Conservation (phyloP, 306 rosid species). For the Corylus heterophylla region DNA sequence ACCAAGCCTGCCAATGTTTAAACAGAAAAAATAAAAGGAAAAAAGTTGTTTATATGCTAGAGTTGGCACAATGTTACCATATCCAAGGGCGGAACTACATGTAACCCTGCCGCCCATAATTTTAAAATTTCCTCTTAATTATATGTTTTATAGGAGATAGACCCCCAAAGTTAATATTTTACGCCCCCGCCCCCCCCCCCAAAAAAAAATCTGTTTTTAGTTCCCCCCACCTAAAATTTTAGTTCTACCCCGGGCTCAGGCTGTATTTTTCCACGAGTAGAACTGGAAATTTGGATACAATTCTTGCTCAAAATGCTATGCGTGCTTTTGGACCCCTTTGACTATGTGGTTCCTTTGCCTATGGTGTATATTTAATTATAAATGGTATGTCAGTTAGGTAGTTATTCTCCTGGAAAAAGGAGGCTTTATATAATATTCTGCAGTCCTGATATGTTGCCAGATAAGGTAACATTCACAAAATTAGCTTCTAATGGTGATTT, state of each 20-base stretch:
- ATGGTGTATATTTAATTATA: neutral
- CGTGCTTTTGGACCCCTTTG: neutral
- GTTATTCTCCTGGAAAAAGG: conserved; percentile 15
- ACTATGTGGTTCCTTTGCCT: neutral
- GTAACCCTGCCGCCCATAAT: no score
- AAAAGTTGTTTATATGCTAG: neutral
- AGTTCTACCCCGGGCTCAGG: neutral
- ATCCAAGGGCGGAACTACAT: no score
- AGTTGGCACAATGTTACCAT: no score
- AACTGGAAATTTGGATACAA: neutral
- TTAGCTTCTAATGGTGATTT: conserved; percentile 3
- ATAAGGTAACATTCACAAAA: conserved; percentile 1
- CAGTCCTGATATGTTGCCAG: neutral
- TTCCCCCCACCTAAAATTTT: no score
- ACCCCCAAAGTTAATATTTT: no score
- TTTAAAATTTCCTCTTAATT: no score
- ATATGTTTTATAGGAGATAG: no score
- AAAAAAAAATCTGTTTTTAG: no score
- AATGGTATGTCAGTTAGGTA: conserved; percentile 5
- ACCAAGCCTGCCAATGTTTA: neutral
- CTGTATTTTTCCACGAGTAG: neutral
- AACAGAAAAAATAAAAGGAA: neutral
- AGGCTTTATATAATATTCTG: conserved; percentile 10
- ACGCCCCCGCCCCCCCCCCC: no score
- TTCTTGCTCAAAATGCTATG: neutral